These are phyloP conservation scores for Setaria italica DNA, from an alignment of 202 grass and related monocot genomes.

Conservation along the genomic window DNA sequence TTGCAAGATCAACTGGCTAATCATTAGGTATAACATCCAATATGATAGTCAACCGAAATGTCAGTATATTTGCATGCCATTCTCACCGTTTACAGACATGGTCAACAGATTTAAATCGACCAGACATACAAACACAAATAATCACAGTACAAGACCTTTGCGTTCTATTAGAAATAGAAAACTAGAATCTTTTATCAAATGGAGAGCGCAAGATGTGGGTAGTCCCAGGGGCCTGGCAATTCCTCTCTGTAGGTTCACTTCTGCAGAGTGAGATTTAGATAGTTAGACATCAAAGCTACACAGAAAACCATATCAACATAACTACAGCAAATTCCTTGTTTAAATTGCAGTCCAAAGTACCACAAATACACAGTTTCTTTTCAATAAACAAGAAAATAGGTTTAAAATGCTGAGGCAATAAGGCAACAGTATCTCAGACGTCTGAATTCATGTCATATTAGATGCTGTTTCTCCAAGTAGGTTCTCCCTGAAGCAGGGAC, in stretches of 20 bases:
- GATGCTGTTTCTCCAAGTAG: slow-evolving; percentile 46
- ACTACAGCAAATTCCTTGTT: not conserved
- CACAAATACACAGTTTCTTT: not conserved
- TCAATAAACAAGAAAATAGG: not conserved
- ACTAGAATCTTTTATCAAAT: not conserved
- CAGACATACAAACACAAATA: slow-evolving; percentile 27
- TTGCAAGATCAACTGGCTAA: not conserved
- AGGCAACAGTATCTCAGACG: slow-evolving; percentile 26
- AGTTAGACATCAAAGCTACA: not conserved
- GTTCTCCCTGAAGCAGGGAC: slow-evolving; percentile 59
- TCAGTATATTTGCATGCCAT: slow-evolving; percentile 22
- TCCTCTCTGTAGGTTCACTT: not conserved
- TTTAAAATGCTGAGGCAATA: not conserved
- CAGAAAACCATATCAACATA: not conserved
- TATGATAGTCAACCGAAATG: not conserved
- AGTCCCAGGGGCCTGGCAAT: not conserved
- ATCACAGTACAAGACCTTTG: slow-evolving; percentile 28
- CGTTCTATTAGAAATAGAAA: not conserved
- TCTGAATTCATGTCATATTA: slow-evolving; percentile 47
- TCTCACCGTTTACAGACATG: not conserved
- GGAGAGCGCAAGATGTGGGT: not conserved
- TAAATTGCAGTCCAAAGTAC: not conserved
- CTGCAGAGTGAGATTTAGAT: slow-evolving; percentile 1
- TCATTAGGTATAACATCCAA: not conserved
- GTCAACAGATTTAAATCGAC: not conserved